A percentile compares a stretch with the other conserved stretches of the same genome.
Conservation (phyloP, 345 rosid species). For the Conringia planisiliqua region DNA sequence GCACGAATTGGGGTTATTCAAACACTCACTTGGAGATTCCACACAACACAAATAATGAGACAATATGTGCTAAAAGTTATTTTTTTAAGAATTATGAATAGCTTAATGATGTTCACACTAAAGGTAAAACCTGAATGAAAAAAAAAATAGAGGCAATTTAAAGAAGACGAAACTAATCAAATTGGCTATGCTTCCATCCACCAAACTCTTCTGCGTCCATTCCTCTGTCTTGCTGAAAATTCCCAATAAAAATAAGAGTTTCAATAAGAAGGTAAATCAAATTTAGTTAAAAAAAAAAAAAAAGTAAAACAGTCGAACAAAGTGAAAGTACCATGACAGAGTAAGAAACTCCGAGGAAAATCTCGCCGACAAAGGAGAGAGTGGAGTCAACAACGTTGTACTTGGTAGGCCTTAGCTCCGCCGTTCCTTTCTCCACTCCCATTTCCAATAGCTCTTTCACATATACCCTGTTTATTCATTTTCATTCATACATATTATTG, state of each 20-base stretch:
- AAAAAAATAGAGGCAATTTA: not conserved
- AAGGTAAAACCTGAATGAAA: not conserved
- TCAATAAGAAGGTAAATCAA: not conserved
- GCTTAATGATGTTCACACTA: slow-evolving; percentile 22
- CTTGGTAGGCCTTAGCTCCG: slow-evolving; percentile 58
- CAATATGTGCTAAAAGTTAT: not conserved
- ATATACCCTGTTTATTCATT: slow-evolving; percentile 45
- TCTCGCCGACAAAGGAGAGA: slow-evolving; percentile 59
- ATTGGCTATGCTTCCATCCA: slow-evolving; percentile 72
- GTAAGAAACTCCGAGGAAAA: slow-evolving; percentile 61
- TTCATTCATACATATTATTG: not conserved
- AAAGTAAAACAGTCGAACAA: not conserved
- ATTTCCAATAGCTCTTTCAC: slow-evolving; percentile 66
- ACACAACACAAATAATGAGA: not conserved
- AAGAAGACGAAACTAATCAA: slow-evolving; percentile 2
- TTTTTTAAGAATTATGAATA: not conserved
- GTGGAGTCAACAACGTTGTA: slow-evolving; percentile 47
- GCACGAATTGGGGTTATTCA: not conserved
- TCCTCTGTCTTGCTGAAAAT: slow-evolving; percentile 35
- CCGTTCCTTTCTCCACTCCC: slow-evolving; percentile 75
- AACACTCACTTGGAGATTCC: not conserved
- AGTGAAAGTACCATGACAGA: slow-evolving; percentile 17
- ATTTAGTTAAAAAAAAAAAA: not conserved
- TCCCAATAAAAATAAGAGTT: not conserved
- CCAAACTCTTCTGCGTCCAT: slow-evolving; percentile 47